Evolutionary conservation across 202 grass and related monocot genomes (phyloP).

Genomic region (Panicum hallii): DNA sequence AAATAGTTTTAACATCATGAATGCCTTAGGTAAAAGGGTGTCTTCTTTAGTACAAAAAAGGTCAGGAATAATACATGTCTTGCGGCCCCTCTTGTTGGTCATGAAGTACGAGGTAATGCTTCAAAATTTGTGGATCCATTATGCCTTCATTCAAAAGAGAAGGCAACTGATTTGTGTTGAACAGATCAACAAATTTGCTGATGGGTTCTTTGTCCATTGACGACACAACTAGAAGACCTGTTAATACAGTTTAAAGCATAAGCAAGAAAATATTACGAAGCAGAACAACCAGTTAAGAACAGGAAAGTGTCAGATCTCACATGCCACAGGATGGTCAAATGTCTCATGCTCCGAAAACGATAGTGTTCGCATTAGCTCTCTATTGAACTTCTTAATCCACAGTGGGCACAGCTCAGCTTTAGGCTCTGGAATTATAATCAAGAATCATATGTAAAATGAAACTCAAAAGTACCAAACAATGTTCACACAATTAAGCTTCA

Average conservation of each 20-base stretch:
- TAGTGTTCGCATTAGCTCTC: slow-evolving; percentile 79
- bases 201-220: slow-evolving; percentile 94
- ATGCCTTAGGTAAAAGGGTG: slow-evolving; percentile 2
- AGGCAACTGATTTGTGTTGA: slow-evolving; percentile 83
- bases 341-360: slow-evolving; percentile 97
- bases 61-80: slow-evolving; percentile 78
- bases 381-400: slow-evolving; percentile 97
- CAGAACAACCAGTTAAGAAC: slow-evolving; percentile 31
- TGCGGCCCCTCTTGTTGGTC: slow-evolving; percentile 91
- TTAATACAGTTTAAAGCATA: slow-evolving; percentile 49
- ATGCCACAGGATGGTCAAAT: slow-evolving; percentile 98
- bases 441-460: slow-evolving; percentile 39
- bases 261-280: slow-evolving; percentile 41
- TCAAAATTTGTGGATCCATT: slow-evolving; percentile 97
- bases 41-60: slow-evolving; percentile 15
- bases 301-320: slow-evolving; percentile 63
- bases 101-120: slow-evolving; percentile 95
- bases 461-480: slow-evolving; percentile 33
- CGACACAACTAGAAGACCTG: slow-evolving; percentile 93
- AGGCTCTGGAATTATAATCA: slow-evolving; percentile 72
- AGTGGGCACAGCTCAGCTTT: slow-evolving; percentile 82
- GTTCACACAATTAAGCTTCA: slow-evolving; percentile 5
- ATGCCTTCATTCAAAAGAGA: slow-evolving; percentile 91
- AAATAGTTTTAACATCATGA: slow-evolving; percentile 31
- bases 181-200: slow-evolving; percentile 90